Base-by-base conservation (phyloP, 345 rosid genomes). In the Xanthoceras sorbifolium region DNA sequence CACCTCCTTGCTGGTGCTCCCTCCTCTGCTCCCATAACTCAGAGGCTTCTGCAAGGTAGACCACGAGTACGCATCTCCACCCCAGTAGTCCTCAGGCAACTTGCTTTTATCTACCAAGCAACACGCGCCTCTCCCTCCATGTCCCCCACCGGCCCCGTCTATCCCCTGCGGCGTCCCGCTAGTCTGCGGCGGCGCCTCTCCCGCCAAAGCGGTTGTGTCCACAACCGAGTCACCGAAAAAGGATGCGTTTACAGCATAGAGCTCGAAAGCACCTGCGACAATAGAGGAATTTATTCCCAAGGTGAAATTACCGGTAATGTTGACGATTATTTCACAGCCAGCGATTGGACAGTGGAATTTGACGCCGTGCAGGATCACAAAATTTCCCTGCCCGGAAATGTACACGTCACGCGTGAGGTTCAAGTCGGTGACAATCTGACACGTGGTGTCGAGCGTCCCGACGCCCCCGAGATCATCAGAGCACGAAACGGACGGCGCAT, bases 61-160 rank as follows among this genome's bases (percentile, higher is more conserved):
- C 99, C 99, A 97, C 1, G 99, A 90, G 75, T 97, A 94, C 0
- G 98, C 94, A 80, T 97, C 99, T 69, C 99, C 99, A 52, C 99
- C 99, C 98, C 99, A 94, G 4, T 92, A 95, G 77, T 97, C 98
- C 85, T 91, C 98, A 4, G 98, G 91, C 69, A 92, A 86, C 92
- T 89, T 90, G 23, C 67, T 79, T 63, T 88, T 76, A 76, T 91
- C 92, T 34, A 86, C 86, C 85, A 91, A 85, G 78, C 93, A 94
- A 64, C 89, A 82, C 26, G 99, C 99, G 0, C 99, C 99, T 72
- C 99, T 87, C 59, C 99, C 99, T 54, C 98, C 98, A 67, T 97
- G 99, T 32, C 98, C 99, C 32, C 99, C 99, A 31, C 98, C 99
- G 1, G 93, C 87, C 61, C 99, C 99, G 1, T 90, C 94, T 1